Conservation (phyloP, 2,329 filamentous ascomycete genomes). For the Pseudocercospora eumusae region DNA sequence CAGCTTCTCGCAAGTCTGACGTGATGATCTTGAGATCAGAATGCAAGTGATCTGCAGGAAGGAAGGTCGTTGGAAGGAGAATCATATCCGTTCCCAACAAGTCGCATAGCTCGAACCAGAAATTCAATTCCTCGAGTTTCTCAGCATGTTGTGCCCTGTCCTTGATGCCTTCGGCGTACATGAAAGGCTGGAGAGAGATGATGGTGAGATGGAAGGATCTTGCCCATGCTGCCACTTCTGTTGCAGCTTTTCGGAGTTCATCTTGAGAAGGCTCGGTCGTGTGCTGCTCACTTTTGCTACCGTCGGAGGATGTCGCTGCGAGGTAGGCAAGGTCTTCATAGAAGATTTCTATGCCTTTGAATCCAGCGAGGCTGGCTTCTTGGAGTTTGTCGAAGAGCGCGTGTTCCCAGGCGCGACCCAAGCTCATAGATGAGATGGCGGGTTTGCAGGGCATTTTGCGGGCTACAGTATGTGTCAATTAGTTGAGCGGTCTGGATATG, state of each 20-base stretch:
- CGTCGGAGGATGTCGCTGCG: constrained; percentile 42
- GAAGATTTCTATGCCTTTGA: constrained; percentile 71
- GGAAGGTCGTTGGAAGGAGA: constrained; percentile 70
- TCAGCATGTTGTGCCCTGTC: constrained; percentile 60
- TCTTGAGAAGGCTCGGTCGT: constrained; percentile 40
- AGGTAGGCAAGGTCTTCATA: constrained; percentile 71
- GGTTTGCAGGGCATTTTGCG: constrained; percentile 55
- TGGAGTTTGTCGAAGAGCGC: constrained; percentile 67
- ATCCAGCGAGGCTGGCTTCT: constrained; percentile 64
- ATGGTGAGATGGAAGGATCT: constrained; percentile 57
- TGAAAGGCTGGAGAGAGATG: constrained; percentile 72
- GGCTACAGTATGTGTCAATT: no score
- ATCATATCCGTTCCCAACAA: constrained; percentile 69
- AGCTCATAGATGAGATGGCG: constrained; percentile 73
- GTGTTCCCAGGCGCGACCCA: constrained; percentile 72
- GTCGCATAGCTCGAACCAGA: constrained; percentile 68
- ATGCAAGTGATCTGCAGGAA: constrained; percentile 55
- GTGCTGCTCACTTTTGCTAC: constrained; percentile 38
- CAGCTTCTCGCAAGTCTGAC: constrained; percentile 62
- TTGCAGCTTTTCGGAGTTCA: constrained; percentile 57
- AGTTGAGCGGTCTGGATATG: neutral
- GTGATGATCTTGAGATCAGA: constrained; percentile 54
- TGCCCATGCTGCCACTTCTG: constrained; percentile 60
- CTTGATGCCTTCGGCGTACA: constrained; percentile 71
- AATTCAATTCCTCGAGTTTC: constrained; percentile 62